Base-by-base conservation (phyloP, 768 basidiomycete species). In the Hirschioporus abietinus region DNA sequence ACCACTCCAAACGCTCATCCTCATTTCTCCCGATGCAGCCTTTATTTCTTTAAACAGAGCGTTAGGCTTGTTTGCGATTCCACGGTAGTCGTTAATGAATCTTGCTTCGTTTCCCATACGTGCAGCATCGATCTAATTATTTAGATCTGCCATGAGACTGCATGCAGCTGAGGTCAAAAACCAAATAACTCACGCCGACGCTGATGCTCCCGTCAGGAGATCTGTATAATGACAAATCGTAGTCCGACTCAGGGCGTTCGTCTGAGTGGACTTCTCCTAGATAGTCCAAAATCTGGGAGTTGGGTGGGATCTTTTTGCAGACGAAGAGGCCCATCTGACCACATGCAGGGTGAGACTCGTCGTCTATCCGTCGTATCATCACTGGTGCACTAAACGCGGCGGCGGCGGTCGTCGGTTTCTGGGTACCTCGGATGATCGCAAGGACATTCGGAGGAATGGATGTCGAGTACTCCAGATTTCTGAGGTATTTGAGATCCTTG, bases 11-110 rank as follows among this genome's bases (percentile, higher is more conserved):
- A 98, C 82, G 68, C 88, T 82, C 84, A 97, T 95, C 63, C 86
- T 79, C 69, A 91, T 76, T 74, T 90, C 91, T 20, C 90, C 93
- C 35, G 69, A 71, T 23, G 67, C 69, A 10, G 80, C 81, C 67
- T 85, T 78, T 42, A 77, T 76, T 58, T 93, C 91, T 63, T 81
- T 78, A 71, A 94, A 94, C 30, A 84, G 70, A 0, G 87, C 90
- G 70, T 95, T 95, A 4, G 92, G 87, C 73, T 80, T 88, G 25
- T 76, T 74, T 63, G 74, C 78, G n/a, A 95, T 80, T 1, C 93
- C 92, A 65, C 95, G 84, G 76, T 90, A 98, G 79, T 96, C 95
- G 71, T 97, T 97, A 67, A 93, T 82, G 74, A 96, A 95, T 72
- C 95, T 81, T 0, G 89, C 90, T 75, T 95, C 92, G 76, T 96